These are phyloP conservation scores for Dipodascopsis uninucleata DNA, from an alignment of 805 yeast genomes.

Conservation along the genomic window DNA sequence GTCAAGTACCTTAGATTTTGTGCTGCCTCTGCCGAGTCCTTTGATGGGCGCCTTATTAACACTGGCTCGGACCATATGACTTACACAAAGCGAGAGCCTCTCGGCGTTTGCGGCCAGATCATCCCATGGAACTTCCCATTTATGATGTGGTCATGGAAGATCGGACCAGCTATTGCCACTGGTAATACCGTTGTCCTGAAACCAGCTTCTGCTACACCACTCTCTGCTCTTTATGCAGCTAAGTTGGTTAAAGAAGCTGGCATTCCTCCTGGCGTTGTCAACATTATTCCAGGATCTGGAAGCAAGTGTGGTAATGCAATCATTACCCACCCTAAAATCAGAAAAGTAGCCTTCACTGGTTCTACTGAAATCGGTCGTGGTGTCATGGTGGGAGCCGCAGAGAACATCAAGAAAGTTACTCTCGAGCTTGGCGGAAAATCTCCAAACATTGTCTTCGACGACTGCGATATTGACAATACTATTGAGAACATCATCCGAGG, in stretches of 20 bases:
- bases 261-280: constrained; percentile 86
- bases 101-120: constrained; percentile 93
- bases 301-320: constrained; percentile 78
- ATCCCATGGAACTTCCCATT: constrained; percentile 98
- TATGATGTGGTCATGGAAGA: constrained; percentile 90
- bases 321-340: constrained; percentile 71
- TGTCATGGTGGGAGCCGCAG: constrained; percentile 72
- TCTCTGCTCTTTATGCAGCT: constrained; percentile 76
- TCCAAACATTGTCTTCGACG: constrained; percentile 81
- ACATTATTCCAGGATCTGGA: constrained; percentile 84
- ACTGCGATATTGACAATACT: constrained; percentile 74
- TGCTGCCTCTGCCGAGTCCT: constrained; percentile 90
- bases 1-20: constrained; percentile 71
- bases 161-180: constrained; percentile 88
- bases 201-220: constrained; percentile 89
- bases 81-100: constrained; percentile 81
- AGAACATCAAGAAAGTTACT: constrained; percentile 72
- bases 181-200: constrained; percentile 87
- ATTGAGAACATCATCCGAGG: constrained; percentile 73
- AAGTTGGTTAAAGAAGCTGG: constrained; percentile 74
- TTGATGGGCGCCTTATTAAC: constrained; percentile 69
- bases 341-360: constrained; percentile 87
- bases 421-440: constrained; percentile 95
- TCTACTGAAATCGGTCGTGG: constrained; percentile 83
- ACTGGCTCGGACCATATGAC: constrained; percentile 71